phyloP scores from a whole-genome alignment of 2,329 filamentous ascomycete genomes.

The Alternaria angustiovoidea region DNA sequence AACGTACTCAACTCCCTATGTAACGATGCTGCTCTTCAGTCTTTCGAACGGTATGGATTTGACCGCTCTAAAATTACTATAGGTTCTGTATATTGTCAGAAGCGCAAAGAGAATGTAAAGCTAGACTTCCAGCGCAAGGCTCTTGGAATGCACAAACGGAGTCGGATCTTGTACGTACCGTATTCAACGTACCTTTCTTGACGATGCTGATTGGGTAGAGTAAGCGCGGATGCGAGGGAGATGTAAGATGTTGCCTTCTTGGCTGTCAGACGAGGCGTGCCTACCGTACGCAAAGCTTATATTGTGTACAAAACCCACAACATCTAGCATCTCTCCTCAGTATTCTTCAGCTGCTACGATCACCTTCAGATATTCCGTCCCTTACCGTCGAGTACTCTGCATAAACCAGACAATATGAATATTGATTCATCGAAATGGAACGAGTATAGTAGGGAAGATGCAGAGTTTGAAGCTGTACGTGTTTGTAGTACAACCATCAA shows the following conservation, averaged over 20 bases:
- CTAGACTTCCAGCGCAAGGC: neutral
- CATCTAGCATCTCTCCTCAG: neutral
- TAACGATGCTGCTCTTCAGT: no score
- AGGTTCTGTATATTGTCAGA: neutral
- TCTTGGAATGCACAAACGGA: rapidly evolving
- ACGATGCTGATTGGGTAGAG: no score
- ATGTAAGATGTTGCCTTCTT: neutral
- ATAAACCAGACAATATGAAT: neutral
- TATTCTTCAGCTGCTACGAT: neutral
- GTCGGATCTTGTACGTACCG: neutral
- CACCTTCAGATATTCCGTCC: neutral
- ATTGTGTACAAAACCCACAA: neutral
- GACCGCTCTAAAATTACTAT: no score
- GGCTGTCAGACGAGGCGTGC: neutral
- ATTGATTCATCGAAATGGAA: neutral
- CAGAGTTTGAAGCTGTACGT: neutral
- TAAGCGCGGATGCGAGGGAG: neutral
- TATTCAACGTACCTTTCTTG: no score
- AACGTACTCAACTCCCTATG: neutral
- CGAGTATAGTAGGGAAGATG: neutral
- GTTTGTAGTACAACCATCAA: no score
- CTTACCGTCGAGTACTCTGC: neutral
- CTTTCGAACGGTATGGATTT: no score
- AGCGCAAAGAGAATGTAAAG: neutral
- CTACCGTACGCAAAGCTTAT: neutral